These are phyloP conservation scores for Peterozyma toletana DNA, from an alignment of 805 yeast species.

Conservation along the genomic window DNA sequence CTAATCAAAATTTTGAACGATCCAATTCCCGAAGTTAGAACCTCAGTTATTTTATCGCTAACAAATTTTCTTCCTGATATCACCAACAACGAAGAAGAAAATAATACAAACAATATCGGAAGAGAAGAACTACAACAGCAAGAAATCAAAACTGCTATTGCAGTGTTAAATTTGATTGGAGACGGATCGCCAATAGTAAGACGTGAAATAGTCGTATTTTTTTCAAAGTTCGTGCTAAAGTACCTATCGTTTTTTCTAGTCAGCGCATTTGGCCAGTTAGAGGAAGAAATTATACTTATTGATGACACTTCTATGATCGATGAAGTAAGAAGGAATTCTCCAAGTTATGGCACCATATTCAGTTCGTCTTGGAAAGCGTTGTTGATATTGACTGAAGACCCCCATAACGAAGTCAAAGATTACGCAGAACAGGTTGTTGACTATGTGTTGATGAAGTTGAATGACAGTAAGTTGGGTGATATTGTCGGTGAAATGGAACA, in stretches of 20 bases:
- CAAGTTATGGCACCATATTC: conserved; percentile 84
- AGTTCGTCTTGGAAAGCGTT: conserved; percentile 85
- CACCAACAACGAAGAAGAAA: conserved; percentile 24
- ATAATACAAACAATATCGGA: conserved; percentile 15
- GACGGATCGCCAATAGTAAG: conserved; percentile 91
- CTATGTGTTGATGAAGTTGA: conserved; percentile 54
- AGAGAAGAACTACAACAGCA: conserved; percentile 48
- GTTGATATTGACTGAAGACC: conserved; percentile 77
- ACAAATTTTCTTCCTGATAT: conserved; percentile 56
- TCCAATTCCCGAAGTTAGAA: conserved; percentile 92
- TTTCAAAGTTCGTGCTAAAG: conserved; percentile 65
- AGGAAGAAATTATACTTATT: conserved; percentile 65
- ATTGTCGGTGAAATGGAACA: conserved; percentile 62
- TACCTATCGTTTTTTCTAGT: conserved; percentile 74
- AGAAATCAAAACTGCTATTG: conserved; percentile 64
- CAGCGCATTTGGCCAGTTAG: conserved; percentile 78
- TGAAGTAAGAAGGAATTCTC: conserved; percentile 57
- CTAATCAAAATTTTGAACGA: conserved; percentile 60
- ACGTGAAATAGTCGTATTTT: conserved; percentile 72
- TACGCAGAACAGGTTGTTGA: conserved; percentile 74
- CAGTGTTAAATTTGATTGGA: conserved; percentile 58
- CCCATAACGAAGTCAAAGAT: conserved; percentile 71
- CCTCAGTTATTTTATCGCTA: conserved; percentile 71
- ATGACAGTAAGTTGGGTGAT: conserved; percentile 58
- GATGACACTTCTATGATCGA: conserved; percentile 57